Conservation (phyloP, 805 yeast species). For the Blastobotrys terrestris region DNA sequence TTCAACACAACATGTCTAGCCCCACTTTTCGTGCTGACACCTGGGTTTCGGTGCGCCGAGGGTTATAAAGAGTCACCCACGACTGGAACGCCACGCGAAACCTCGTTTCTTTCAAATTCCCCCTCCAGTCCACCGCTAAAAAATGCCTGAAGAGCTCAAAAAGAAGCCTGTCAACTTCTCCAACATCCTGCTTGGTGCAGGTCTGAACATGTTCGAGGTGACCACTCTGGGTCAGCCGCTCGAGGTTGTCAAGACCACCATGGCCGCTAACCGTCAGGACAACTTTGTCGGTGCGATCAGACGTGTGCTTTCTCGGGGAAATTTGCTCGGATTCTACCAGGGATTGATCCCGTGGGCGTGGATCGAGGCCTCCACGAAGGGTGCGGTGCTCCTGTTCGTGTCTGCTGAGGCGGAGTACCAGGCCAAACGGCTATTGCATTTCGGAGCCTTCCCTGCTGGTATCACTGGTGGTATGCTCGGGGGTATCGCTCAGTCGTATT, state of each 20-base stretch:
- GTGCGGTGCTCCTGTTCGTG: slow-evolving; percentile 90
- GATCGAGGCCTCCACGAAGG: slow-evolving; percentile 99
- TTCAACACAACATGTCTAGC: background rate
- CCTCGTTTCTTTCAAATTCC: background rate
- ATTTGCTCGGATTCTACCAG: slow-evolving; percentile 86
- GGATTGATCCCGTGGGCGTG: slow-evolving; percentile 99
- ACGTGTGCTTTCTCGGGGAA: slow-evolving; percentile 90
- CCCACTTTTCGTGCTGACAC: background rate
- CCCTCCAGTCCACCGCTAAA: background rate
- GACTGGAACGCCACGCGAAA: background rate
- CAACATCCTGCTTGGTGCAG: slow-evolving; percentile 90
- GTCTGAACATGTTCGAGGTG: slow-evolving; percentile 84
- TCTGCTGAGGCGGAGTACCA: slow-evolving; percentile 87
- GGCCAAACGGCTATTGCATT: slow-evolving; percentile 38
- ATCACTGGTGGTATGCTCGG: slow-evolving; percentile 94
- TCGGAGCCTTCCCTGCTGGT: slow-evolving; percentile 71
- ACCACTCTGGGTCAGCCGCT: slow-evolving; percentile 95
- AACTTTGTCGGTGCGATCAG: slow-evolving; percentile 60
- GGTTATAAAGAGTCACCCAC: background rate
- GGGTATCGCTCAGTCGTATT: slow-evolving; percentile 93
- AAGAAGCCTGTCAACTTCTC: slow-evolving; percentile 85
- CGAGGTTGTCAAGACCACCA: slow-evolving; percentile 93
- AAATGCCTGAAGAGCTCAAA: slow-evolving; percentile 36
- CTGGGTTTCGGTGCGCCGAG: background rate
- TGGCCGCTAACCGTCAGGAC: slow-evolving; percentile 91